Base-by-base conservation (phyloP, 768 basidiomycete species). In the Imleria badia region DNA sequence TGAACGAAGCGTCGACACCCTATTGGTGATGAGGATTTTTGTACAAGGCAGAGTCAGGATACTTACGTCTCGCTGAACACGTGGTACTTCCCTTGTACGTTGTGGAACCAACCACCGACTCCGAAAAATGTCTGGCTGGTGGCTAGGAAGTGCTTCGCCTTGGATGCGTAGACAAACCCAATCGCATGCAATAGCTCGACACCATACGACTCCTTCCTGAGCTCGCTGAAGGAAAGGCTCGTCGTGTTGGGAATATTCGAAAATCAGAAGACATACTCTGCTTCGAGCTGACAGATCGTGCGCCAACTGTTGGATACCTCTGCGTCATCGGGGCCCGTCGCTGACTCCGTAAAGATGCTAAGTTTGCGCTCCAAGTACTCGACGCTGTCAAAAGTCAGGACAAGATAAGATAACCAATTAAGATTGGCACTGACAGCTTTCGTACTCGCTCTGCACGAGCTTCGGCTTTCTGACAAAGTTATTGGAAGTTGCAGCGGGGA, bases 41-140 rank as follows among this genome's bases (percentile, higher is more conserved):
- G 19, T 11, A 40, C 26, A 9, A 31, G 31, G 44, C 48, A 17
- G 43, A 36, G 10, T 26, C 43, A 19, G 26, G n/a, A 54, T 35
- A 77, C 89, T 61, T 59, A 91, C 89, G 91, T 94, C 75, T 94
- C 92, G 67, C 91, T 93, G 71, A 96, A 90, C 17, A 94, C 88
- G 65, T 95, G 92, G 46, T 93, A 94, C 73, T 92, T 94, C 13
- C 89, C 90, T 68, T 92, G 90, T 3, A 94, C 90, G 51, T 91
- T 91, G 69, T 95, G 93, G 54, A 95, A 68, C 93, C 93, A 96
- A 8, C 94, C 93, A 13, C 93, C 93, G 15, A 96, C 86, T 26
- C 93, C 93, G 45, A 93, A 76, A 12, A 82, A 75, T 0, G 84
- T 77, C 77, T 83, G 59, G 72, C 82, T 76, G 17, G 89, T 84